phyloP scores from a whole-genome alignment of 805 yeast genomes.

The Teunomyces lycoperdinae region DNA sequence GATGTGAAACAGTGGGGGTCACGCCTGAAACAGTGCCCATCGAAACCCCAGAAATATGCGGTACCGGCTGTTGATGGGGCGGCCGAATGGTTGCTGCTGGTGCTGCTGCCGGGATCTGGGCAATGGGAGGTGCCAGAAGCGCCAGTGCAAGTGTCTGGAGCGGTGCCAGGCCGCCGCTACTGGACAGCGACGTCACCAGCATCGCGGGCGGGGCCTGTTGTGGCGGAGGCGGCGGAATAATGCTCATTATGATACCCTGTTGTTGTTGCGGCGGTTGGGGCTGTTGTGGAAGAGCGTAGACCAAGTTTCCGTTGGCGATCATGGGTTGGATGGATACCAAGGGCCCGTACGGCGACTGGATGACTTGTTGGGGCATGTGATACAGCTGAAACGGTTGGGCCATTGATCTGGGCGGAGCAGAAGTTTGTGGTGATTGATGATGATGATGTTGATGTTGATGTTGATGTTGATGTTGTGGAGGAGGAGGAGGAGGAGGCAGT shows the following conservation, averaged over 20 bases:
- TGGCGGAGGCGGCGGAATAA: slow-evolving; percentile 7
- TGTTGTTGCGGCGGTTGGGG: neutral
- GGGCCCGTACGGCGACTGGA: slow-evolving; percentile 7
- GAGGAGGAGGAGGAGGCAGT: neutral
- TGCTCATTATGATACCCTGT: neutral
- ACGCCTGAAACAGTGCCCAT: neutral
- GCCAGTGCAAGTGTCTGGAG: too few relatives aligned
- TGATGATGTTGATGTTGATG: neutral
- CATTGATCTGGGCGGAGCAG: neutral
- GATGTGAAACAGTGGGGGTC: too few relatives aligned
- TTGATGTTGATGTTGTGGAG: neutral
- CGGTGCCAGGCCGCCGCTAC: neutral
- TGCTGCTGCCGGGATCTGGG: neutral
- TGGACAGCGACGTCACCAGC: slow-evolving; percentile 2
- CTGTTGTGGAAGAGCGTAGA: slow-evolving; percentile 9
- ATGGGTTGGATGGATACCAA: slow-evolving; percentile 12
- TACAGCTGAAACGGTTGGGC: neutral
- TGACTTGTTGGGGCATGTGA: slow-evolving; percentile 2
- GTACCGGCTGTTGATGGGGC: too few relatives aligned
- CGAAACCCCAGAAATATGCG: too few relatives aligned
- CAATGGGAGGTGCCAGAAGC: too few relatives aligned
- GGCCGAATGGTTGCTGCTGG: neutral
- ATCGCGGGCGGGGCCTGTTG: neutral
- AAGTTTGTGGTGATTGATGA: neutral
- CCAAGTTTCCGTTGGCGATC: slow-evolving; percentile 11